phyloP scores from a whole-genome alignment of 208 protist species.

The Trypanosoma brucei region DNA sequence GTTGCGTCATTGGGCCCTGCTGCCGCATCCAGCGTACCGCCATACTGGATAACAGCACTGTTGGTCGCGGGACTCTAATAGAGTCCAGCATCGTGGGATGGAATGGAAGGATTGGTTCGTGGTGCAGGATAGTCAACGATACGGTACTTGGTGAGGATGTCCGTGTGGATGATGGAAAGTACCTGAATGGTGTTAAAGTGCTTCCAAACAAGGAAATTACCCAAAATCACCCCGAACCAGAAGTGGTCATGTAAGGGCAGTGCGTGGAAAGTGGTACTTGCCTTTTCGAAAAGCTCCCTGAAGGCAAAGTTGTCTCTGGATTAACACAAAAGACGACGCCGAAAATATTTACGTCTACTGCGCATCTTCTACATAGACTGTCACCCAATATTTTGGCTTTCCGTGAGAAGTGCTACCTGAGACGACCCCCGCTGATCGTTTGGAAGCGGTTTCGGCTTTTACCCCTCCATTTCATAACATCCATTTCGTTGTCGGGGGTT shows the following conservation, averaged over 20 bases:
- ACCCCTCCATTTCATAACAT: no score
- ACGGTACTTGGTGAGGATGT: conserved; percentile 96
- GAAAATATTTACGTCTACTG: no score
- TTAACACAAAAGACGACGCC: no score
- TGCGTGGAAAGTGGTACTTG: background rate
- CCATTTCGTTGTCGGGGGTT: no score
- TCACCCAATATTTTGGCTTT: no score
- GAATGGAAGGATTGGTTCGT: conserved; percentile 88
- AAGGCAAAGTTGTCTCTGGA: no score
- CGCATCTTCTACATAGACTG: no score
- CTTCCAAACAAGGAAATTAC: conserved; percentile 94
- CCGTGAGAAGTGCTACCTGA: no score
- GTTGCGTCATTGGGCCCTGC: conserved; percentile 89
- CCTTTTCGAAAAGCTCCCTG: no score
- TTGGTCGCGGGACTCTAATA: conserved; percentile 85
- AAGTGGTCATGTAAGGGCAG: conserved; percentile 88
- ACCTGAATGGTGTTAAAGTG: conserved; percentile 90
- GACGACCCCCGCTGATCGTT: no score
- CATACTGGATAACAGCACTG: conserved; percentile 77
- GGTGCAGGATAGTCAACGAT: conserved; percentile 91
- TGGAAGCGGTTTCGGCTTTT: no score
- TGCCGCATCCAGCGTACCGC: conserved; percentile 82
- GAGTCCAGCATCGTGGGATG: conserved; percentile 95
- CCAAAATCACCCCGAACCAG: conserved; percentile 72
- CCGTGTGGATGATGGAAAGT: conserved; percentile 85